Evolutionary conservation across 2,329 filamentous ascomycete genomes (phyloP).

Genomic region (Calycina herbarum): DNA sequence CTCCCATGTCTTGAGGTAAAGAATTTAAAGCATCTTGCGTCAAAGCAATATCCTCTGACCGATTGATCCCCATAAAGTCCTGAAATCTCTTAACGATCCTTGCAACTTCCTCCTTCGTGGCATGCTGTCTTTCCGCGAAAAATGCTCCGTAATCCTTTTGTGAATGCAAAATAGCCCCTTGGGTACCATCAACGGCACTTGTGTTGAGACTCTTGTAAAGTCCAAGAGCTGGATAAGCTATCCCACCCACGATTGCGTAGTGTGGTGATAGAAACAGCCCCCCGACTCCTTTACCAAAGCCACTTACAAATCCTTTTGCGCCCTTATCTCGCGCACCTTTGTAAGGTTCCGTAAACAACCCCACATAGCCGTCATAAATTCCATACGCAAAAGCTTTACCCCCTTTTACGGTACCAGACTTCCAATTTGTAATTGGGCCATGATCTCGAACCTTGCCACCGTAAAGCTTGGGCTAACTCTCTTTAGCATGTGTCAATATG

Average conservation of each 20-base stretch:
- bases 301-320: slow-evolving; percentile 19
- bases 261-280: slow-evolving; percentile 11
- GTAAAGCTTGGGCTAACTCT: slow-evolving; percentile 16
- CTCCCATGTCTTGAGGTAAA: not conserved
- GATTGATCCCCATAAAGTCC: not conserved
- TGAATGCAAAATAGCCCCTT: slow-evolving; percentile 11
- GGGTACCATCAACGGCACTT: slow-evolving; percentile 2
- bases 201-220: slow-evolving; percentile 13
- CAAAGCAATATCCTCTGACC: not conserved
- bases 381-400: slow-evolving; percentile 54
- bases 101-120: not conserved
- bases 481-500: too few relatives aligned
- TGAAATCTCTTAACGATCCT: not conserved
- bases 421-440: slow-evolving; percentile 77
- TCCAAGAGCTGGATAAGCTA: slow-evolving; percentile 19
- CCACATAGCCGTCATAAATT: slow-evolving; percentile 18
- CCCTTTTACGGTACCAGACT: slow-evolving; percentile 72
- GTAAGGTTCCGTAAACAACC: slow-evolving; percentile 21
- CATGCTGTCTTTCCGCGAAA: slow-evolving; percentile 6
- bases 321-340: slow-evolving; percentile 22
- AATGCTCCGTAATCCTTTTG: slow-evolving; percentile 10
- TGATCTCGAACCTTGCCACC: slow-evolving; percentile 75
- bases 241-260: slow-evolving; percentile 14
- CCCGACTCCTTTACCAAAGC: slow-evolving; percentile 20
- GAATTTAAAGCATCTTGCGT: not conserved